These are phyloP conservation scores for Malus hybrid DNA, from an alignment of 331 rosid genomes.

Conservation along the genomic window DNA sequence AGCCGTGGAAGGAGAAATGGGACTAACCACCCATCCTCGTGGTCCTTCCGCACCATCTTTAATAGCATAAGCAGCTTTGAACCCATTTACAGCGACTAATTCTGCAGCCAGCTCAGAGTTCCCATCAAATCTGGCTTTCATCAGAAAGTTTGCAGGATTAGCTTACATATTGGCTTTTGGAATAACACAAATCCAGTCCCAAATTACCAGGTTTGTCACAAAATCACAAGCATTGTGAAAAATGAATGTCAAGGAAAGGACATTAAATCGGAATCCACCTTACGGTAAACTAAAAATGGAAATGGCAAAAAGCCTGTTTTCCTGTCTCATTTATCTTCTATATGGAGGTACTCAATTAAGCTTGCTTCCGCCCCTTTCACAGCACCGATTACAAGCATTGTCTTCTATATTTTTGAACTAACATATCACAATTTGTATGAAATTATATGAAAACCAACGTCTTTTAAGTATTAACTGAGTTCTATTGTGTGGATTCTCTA, in stretches of 20 bases:
- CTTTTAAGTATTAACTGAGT: not conserved
- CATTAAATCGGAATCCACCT: not conserved
- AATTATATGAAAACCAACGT: not conserved
- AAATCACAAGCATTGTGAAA: not conserved
- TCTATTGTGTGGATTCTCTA: not conserved
- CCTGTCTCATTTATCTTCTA: not conserved
- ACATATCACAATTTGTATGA: not conserved
- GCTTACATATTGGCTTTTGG: slow-evolving; percentile 24
- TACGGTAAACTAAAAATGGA: not conserved
- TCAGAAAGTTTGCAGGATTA: slow-evolving; percentile 49
- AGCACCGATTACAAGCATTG: not conserved
- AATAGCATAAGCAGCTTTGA: slow-evolving; percentile 88
- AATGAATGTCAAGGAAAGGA: not conserved
- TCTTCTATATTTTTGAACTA: not conserved
- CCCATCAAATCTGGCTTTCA: slow-evolving; percentile 99
- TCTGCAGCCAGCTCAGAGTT: slow-evolving; percentile 93
- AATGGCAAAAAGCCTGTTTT: not conserved
- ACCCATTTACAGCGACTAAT: slow-evolving; percentile 73
- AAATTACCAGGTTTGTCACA: not conserved
- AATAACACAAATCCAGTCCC: slow-evolving; percentile 14
- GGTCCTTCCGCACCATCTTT: slow-evolving; percentile 97
- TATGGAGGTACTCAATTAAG: not conserved
- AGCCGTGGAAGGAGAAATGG: slow-evolving; percentile 9
- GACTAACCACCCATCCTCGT: slow-evolving; percentile 83
- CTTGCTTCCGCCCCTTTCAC: not conserved